phyloP scores from a whole-genome alignment of 495 filamentous ascomycete genomes.

The Annulohypoxylon nitens region DNA sequence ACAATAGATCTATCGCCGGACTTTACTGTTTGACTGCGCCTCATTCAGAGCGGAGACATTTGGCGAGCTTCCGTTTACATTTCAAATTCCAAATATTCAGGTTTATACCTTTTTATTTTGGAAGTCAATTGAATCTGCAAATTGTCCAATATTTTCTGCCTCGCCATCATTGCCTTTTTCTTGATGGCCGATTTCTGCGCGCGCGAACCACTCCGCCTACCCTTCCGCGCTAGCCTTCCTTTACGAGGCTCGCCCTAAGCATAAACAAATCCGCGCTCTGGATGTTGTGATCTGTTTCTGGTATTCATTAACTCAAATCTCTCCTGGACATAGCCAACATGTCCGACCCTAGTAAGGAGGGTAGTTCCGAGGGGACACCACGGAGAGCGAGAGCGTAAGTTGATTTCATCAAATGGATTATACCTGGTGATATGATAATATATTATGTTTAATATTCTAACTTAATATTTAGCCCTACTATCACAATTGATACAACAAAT shows the following conservation, averaged over 20 bases:
- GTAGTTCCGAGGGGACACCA: constrained; percentile 33
- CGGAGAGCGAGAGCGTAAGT: constrained; percentile 47
- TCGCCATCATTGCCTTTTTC: constrained; percentile 27
- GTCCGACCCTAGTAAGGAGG: constrained; percentile 38
- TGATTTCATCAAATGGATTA: background rate
- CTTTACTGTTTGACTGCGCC: constrained; percentile 38
- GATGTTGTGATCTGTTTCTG: constrained; percentile 15
- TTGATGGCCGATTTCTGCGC: constrained; percentile 32
- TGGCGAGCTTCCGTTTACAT: constrained; percentile 5
- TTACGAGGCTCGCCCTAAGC: constrained; percentile 30
- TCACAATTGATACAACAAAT: constrained; percentile 55
- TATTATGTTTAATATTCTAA: constrained; percentile 25
- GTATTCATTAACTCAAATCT: constrained; percentile 14
- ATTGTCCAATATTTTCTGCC: constrained; percentile 8
- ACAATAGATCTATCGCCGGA: constrained; percentile 16
- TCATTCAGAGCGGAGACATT: constrained; percentile 31
- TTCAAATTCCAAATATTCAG: constrained; percentile 9
- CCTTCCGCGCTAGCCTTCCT: constrained; percentile 18
- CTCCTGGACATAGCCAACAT: constrained; percentile 19
- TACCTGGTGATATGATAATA: background rate
- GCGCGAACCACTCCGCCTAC: constrained; percentile 27
- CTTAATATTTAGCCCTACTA: constrained; percentile 51
- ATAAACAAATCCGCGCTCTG: constrained; percentile 8
- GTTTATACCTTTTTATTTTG: constrained; percentile 14
- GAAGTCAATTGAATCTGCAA: constrained; percentile 26